These are phyloP conservation scores for Chenopodium suecicum DNA, from an alignment of 148 eudicot species.

Conservation along the genomic window DNA sequence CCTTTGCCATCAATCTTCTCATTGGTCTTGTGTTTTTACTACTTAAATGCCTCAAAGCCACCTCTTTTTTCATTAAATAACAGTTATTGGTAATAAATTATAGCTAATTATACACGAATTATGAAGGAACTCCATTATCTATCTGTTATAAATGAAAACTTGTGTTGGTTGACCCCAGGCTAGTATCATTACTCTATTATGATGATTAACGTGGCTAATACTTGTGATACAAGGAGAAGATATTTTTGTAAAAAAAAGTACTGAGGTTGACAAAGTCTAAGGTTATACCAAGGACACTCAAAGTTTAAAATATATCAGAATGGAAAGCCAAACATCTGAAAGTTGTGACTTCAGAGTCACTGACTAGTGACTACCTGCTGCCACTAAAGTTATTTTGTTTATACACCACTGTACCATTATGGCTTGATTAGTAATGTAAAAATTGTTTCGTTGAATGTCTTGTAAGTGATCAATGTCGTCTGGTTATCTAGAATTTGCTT, in stretches of 20 bases:
- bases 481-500: neutral
- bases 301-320: neutral
- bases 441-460: too few species aligned
- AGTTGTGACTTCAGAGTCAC: neutral
- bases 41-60: slow-evolving; percentile 11
- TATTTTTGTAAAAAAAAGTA: neutral
- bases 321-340: neutral
- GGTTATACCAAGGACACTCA: neutral
- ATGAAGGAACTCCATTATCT: neutral
- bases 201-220: neutral
- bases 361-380: neutral
- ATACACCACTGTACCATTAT: neutral
- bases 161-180: neutral
- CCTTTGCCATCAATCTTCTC: slow-evolving; percentile 5
- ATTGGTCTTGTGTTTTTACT: neutral
- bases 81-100: neutral
- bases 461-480: neutral
- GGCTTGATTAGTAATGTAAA: neutral
- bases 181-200: neutral
- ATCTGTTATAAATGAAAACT: neutral
- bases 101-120: neutral
- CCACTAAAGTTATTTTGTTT: neutral
- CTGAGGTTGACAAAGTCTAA: neutral
- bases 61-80: too few species aligned
- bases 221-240: neutral